Evolutionary conservation across 2,329 filamentous ascomycete species (phyloP).

Genomic region (Neocucurbitaria cava): DNA sequence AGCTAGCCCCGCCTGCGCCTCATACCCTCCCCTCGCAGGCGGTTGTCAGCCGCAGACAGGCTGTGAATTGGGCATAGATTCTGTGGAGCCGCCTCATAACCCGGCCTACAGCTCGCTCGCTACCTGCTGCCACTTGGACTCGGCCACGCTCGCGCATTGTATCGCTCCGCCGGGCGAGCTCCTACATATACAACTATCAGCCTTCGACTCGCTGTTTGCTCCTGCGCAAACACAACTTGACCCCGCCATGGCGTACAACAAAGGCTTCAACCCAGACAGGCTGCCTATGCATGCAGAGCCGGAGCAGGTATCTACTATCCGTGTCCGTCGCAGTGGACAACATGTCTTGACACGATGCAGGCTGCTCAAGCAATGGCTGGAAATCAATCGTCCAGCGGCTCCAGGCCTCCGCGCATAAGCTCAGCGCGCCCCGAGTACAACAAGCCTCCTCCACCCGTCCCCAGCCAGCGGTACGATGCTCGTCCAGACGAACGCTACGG

Average conservation of each 20-base stretch:
- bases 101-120: background rate
- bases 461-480: conserved; percentile 38
- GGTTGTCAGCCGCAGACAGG: conserved; percentile 34
- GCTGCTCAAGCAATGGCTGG: conserved; percentile 52
- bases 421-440: conserved; percentile 50
- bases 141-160: conserved; percentile 4
- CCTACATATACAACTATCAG: conserved; percentile 21
- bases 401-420: conserved; percentile 44
- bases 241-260: conserved; percentile 86
- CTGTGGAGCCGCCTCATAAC: conserved; percentile 9
- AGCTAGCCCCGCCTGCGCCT: conserved; percentile 28
- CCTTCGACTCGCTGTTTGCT: conserved; percentile 6
- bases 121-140: conserved; percentile 1
- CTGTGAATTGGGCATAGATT: conserved; percentile 35
- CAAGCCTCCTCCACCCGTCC: conserved; percentile 51
- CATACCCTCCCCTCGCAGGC: background rate
- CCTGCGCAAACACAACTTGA: conserved; percentile 9
- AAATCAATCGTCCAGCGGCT: conserved; percentile 14
- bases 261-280: conserved; percentile 90
- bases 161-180: conserved; percentile 13
- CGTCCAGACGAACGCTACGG: conserved; percentile 49
- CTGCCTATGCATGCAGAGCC: conserved; percentile 89
- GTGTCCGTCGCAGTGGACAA: background rate
- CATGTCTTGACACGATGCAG: conserved; percentile 29
- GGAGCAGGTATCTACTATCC: conserved; percentile 66